phyloP scores from a whole-genome alignment of 345 rosid species.

The Eucalyptus sideroxylon region DNA sequence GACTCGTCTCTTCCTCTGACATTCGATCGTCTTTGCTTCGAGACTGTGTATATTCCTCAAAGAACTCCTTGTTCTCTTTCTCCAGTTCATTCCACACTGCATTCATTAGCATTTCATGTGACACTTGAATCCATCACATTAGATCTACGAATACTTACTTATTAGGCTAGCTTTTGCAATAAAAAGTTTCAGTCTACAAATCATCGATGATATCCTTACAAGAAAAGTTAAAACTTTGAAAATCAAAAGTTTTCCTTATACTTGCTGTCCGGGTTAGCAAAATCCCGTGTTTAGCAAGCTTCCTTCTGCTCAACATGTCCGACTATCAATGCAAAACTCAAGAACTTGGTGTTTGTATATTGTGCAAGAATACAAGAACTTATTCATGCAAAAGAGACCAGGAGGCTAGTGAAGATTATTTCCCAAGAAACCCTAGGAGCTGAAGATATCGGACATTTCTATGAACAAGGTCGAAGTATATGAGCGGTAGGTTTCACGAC shows the following conservation, averaged over 20 bases:
- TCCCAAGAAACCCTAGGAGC: neutral
- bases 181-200: neutral
- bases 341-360: neutral
- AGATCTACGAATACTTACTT: neutral
- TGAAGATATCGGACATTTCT: neutral
- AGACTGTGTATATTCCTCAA: conserved; percentile 51
- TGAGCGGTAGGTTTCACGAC: neutral
- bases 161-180: neutral
- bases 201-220: neutral
- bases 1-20: conserved; percentile 80
- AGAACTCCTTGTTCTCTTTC: conserved; percentile 92
- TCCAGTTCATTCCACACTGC: conserved; percentile 88
- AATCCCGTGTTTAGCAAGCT: neutral
- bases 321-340: neutral
- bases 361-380: neutral
- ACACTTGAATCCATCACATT: neutral
- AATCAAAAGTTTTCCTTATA: neutral
- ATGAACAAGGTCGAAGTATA: neutral
- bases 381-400: neutral
- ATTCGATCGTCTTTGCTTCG: conserved; percentile 54
- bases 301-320: neutral
- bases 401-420: neutral
- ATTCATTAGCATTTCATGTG: neutral
- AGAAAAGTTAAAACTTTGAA: neutral
- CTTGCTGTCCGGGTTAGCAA: neutral